A percentile compares a stretch with the other conserved stretches of the same genome.
Evolutionary conservation across 2,329 filamentous ascomycete species (phyloP).

Genomic region (Colletotrichum simmondsii): DNA sequence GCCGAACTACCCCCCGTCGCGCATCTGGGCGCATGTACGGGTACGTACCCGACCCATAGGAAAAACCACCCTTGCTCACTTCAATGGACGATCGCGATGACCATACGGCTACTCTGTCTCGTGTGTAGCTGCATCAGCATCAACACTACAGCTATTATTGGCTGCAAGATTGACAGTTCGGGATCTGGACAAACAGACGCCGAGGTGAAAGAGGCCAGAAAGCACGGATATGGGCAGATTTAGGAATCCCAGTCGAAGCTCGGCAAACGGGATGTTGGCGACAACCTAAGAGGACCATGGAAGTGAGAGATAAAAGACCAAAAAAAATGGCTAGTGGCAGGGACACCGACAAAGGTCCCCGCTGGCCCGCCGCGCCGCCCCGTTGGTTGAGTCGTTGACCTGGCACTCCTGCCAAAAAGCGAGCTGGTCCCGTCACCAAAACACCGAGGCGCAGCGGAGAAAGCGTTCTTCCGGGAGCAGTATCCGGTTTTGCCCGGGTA

Average conservation of each 20-base stretch:
- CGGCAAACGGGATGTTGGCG: conserved; percentile 14
- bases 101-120: no score
- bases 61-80: neutral
- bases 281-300: neutral
- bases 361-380: conserved; percentile 15
- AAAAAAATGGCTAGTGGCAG: neutral
- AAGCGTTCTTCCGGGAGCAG: conserved; percentile 25
- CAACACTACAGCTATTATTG: neutral
- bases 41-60: conserved; percentile 13
- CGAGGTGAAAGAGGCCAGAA: conserved; percentile 4
- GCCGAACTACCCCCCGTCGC: conserved; percentile 21
- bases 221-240: neutral
- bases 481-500: conserved; percentile 35
- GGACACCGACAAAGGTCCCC: conserved; percentile 9
- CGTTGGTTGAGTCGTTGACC: conserved; percentile 1
- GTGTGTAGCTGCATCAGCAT: neutral
- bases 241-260: conserved; percentile 7
- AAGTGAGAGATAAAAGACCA: conserved; percentile 6
- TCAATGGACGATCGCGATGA: neutral
- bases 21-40: neutral
- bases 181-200: conserved; percentile 23
- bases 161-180: conserved; percentile 1
- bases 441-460: conserved; percentile 27
- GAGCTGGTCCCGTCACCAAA: neutral
- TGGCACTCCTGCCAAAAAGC: conserved; percentile 4